A percentile compares a stretch with the other conserved stretches of the same genome.
phyloP scores from a whole-genome alignment of 169 alveolate genomes.

The Babesia bovis region DNA sequence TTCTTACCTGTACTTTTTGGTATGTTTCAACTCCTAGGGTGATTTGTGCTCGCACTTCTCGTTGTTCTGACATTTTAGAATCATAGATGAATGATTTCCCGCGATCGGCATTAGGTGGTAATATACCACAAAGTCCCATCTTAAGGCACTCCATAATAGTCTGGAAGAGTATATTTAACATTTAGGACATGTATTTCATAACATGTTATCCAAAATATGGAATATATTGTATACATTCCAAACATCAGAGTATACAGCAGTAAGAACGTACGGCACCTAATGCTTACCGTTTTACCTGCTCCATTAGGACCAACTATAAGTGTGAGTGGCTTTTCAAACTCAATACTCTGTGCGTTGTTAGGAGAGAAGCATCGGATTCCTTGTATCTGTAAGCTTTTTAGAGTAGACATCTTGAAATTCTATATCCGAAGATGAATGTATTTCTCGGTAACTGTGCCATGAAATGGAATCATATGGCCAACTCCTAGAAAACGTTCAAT shows the following conservation, averaged over 20 bases:
- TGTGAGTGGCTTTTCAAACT: slow-evolving; percentile 93
- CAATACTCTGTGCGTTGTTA: slow-evolving; percentile 86
- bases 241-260: neutral
- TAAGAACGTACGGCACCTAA: neutral
- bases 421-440: neutral
- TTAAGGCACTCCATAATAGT: slow-evolving; percentile 95
- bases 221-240: neutral
- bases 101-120: slow-evolving; percentile 94
- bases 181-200: neutral
- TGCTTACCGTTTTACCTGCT: slow-evolving; percentile 94
- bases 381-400: slow-evolving; percentile 92
- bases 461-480: no score
- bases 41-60: slow-evolving; percentile 89
- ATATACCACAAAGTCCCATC: slow-evolving; percentile 92
- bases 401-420: slow-evolving; percentile 83
- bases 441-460: no score
- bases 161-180: slow-evolving; percentile 37
- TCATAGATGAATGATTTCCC: slow-evolving; percentile 95
- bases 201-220: neutral
- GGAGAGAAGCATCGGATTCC: slow-evolving; percentile 96
- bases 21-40: slow-evolving; percentile 76
- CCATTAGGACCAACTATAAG: slow-evolving; percentile 98
- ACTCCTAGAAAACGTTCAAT: no score
- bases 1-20: slow-evolving; percentile 64
- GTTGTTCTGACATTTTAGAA: slow-evolving; percentile 83